phyloP scores from a whole-genome alignment of 352 stramenopile genomes.

The Pythium aphanidermatum region DNA sequence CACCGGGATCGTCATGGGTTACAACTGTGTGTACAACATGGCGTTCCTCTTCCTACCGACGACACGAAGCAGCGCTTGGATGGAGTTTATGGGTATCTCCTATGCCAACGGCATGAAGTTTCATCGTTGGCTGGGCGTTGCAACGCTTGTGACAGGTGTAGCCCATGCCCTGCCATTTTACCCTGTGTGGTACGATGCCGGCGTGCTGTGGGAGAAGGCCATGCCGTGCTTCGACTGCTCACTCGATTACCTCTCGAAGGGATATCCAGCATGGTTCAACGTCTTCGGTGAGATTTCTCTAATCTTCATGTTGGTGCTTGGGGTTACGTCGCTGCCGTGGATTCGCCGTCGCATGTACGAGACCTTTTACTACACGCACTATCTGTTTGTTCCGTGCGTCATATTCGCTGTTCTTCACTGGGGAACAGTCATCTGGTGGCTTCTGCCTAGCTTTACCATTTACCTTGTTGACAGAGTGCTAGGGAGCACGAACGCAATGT shows the following conservation, averaged over 20 bases:
- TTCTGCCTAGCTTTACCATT: conserved; percentile 19
- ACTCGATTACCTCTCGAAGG: too few relatives aligned
- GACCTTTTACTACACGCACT: conserved; percentile 24
- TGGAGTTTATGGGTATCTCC: conserved; percentile 36
- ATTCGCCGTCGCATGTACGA: conserved; percentile 23
- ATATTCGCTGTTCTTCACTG: conserved; percentile 24
- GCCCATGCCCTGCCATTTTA: conserved; percentile 22
- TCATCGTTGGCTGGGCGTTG: conserved; percentile 33
- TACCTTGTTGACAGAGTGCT: conserved; percentile 25
- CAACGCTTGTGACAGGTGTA: conserved; percentile 17
- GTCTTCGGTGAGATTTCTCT: too few relatives aligned
- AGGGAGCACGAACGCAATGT: conserved; percentile 12
- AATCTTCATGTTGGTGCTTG: too few relatives aligned
- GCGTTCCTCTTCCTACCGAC: conserved; percentile 32
- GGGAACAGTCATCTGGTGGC: conserved; percentile 16
- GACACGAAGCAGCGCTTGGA: conserved; percentile 32
- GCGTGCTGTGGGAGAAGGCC: too few relatives aligned
- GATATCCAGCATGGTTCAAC: too few relatives aligned
- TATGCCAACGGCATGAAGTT: conserved; percentile 40
- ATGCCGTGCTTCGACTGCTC: too few relatives aligned
- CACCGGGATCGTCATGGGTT: conserved; percentile 31
- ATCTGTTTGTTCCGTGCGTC: conserved; percentile 24
- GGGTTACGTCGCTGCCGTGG: conserved; percentile 15
- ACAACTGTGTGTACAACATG: conserved; percentile 54
- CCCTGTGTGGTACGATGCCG: conserved; percentile 16